Conservation (phyloP, 2,329 filamentous ascomycete species). For the Emydomyces testavorans region DNA sequence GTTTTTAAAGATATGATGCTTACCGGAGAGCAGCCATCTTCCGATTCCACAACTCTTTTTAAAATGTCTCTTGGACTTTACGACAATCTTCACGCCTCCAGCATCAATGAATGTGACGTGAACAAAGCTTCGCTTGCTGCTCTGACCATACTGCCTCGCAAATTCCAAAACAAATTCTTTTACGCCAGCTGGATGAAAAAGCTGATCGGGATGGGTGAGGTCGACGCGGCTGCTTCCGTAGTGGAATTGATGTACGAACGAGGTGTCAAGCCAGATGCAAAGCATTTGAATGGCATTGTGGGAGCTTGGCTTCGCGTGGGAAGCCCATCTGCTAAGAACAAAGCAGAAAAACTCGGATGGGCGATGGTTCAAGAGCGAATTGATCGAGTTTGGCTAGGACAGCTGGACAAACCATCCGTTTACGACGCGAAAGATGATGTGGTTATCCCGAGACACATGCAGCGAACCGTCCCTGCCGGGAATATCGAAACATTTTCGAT, state of each 20-base stretch:
- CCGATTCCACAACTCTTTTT: constrained; percentile 38
- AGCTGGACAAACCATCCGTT: constrained; percentile 20
- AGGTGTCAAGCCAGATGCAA: constrained; percentile 55
- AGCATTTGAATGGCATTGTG: constrained; percentile 72
- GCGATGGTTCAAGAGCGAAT: constrained; percentile 62
- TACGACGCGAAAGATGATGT: constrained; percentile 17
- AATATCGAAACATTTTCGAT: constrained; percentile 69
- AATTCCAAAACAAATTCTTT: constrained; percentile 62
- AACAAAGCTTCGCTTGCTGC: constrained; percentile 40
- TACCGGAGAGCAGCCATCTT: constrained; percentile 38
- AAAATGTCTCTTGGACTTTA: constrained; percentile 31
- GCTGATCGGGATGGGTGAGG: constrained; percentile 59
- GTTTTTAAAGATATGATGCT: constrained; percentile 88
- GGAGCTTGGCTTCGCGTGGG: constrained; percentile 63
- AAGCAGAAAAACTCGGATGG: constrained; percentile 61
- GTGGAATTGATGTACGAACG: constrained; percentile 62
- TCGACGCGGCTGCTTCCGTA: constrained; percentile 60
- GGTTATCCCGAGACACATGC: constrained; percentile 31
- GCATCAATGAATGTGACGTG: constrained; percentile 34
- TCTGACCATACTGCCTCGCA: constrained; percentile 42
- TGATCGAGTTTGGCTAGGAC: constrained; percentile 43
- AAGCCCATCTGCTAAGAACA: constrained; percentile 42
- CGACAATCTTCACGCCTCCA: constrained; percentile 33
- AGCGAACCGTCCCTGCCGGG: constrained; percentile 44
- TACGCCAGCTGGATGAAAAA: constrained; percentile 82